Conservation (phyloP, 1,284 basidiomycete genomes). For the Chalciporus piperatoides region DNA sequence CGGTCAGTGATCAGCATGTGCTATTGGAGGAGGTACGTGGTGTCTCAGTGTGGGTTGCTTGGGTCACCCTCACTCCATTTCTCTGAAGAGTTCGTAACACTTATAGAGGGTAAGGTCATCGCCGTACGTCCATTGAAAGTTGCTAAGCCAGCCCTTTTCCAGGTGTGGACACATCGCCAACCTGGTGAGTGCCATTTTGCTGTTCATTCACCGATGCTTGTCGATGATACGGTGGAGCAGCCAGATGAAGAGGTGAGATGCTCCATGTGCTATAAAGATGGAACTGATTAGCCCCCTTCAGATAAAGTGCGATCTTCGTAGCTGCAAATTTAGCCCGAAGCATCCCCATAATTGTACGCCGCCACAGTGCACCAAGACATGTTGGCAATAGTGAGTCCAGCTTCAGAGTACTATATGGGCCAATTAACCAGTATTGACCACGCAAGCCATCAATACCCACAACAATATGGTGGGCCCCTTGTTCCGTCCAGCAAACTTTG, state of each 20-base stretch:
- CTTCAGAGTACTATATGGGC: not conserved
- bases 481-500: conserved; percentile 45
- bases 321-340: conserved; percentile 62
- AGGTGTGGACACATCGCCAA: conserved; percentile 61
- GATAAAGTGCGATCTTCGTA: conserved; percentile 59
- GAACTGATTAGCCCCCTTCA: conserved; percentile 28
- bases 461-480: conserved; percentile 52
- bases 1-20: conserved; percentile 36
- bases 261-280: not conserved
- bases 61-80: conserved; percentile 7
- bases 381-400: conserved; percentile 68
- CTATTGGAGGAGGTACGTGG: conserved; percentile 40
- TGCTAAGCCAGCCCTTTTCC: conserved; percentile 12
- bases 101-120: conserved; percentile 41
- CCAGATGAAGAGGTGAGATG: conserved; percentile 58
- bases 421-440: conserved; percentile 14
- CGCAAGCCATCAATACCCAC: conserved; percentile 59
- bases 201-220: conserved; percentile 12
- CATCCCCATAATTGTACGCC: conserved; percentile 51
- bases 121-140: not conserved
- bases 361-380: conserved; percentile 51
- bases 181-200: conserved; percentile 39
- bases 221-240: conserved; percentile 31
- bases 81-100: conserved; percentile 46
- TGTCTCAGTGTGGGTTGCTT: not conserved